phyloP scores from a whole-genome alignment of 2,329 filamentous ascomycete species.

The Rhexocercosporidium sp. region DNA sequence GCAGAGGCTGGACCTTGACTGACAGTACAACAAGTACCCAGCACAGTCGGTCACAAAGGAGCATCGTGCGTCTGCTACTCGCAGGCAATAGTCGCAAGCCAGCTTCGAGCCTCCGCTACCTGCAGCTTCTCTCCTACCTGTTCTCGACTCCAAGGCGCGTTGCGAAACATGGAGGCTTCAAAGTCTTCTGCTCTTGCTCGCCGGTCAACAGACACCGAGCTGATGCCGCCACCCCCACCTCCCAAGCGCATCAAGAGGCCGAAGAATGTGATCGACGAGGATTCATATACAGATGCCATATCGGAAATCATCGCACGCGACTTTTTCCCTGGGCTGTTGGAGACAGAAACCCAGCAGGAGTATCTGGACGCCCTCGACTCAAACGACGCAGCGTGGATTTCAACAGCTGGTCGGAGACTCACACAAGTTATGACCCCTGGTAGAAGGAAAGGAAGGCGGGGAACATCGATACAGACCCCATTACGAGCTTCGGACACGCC shows the following conservation, averaged over 20 bases:
- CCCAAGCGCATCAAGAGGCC: constrained; percentile 89
- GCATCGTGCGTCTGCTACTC: too few species aligned
- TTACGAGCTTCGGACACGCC: constrained; percentile 59
- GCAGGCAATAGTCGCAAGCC: too few species aligned
- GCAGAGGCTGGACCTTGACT: too few species aligned
- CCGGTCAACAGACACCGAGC: constrained; percentile 65
- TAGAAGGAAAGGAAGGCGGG: constrained; percentile 48
- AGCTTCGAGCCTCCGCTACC: too few species aligned
- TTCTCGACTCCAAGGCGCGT: neutral
- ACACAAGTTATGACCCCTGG: constrained; percentile 83
- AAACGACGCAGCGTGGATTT: constrained; percentile 84
- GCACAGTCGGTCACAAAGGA: too few species aligned
- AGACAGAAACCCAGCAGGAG: constrained; percentile 86
- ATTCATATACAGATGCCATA: constrained; percentile 87
- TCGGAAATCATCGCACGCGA: constrained; percentile 95
- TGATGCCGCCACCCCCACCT: constrained; percentile 93
- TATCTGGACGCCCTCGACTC: constrained; percentile 92
- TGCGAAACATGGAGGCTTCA: constrained; percentile 11
- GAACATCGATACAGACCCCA: constrained; percentile 42
- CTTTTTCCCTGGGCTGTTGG: constrained; percentile 91
- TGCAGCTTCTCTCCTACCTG: too few species aligned
- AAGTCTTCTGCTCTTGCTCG: constrained; percentile 65
- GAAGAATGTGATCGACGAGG: constrained; percentile 86
- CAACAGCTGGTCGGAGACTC: constrained; percentile 74
- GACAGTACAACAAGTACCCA: too few species aligned